A percentile compares a stretch with the other conserved stretches of the same genome.
These are phyloP conservation scores for Baorangia bicolor DNA, from an alignment of 768 basidiomycete species.

Conservation along the genomic window DNA sequence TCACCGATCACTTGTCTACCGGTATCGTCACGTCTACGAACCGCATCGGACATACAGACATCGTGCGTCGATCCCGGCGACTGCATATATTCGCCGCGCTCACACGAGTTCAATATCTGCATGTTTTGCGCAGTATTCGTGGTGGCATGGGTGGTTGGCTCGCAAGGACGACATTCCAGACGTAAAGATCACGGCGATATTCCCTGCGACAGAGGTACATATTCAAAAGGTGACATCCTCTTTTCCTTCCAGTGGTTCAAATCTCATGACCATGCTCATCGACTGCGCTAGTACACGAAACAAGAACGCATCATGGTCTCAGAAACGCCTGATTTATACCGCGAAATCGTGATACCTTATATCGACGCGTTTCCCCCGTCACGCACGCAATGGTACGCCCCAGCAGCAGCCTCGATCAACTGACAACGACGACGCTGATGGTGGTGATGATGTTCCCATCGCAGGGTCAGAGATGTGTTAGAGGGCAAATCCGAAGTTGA, in stretches of 20 bases:
- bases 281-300: constrained; percentile 59
- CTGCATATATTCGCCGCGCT: neutral
- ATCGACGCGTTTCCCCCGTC: constrained; percentile 71
- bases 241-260: neutral
- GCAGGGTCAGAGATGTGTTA: constrained; percentile 85
- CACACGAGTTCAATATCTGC: neutral
- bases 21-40: constrained; percentile 42
- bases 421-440: neutral
- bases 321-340: constrained; percentile 83
- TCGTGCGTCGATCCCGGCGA: constrained; percentile 42
- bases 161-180: constrained; percentile 48
- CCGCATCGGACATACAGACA: constrained; percentile 62
- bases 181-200: constrained; percentile 80
- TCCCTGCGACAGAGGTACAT: constrained; percentile 87
- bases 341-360: constrained; percentile 69
- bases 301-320: constrained; percentile 72
- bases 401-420: neutral
- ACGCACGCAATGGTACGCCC: constrained; percentile 76
- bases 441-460: neutral
- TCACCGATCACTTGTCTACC: constrained; percentile 38
- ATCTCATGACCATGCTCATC: neutral
- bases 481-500: constrained; percentile 72
- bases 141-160: constrained; percentile 73
- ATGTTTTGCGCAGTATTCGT: constrained; percentile 63
- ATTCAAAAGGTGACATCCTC: constrained; percentile 55